These are phyloP conservation scores for Coniochaeta sp. DNA, from an alignment of 2,329 filamentous ascomycete species.

Conservation along the genomic window DNA sequence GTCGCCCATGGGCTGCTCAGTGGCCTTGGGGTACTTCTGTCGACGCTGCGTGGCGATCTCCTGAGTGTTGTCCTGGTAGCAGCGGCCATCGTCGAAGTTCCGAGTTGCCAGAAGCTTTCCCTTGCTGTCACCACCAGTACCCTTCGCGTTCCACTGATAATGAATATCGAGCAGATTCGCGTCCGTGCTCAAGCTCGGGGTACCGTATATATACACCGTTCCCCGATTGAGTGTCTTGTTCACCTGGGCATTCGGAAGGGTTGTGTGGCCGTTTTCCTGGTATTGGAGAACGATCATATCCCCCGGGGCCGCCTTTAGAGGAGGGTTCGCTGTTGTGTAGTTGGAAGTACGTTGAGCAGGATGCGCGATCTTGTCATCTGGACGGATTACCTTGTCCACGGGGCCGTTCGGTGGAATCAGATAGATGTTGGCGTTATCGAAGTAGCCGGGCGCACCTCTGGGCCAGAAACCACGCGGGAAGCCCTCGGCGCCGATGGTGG, in stretches of 20 bases:
- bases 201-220: constrained; percentile 70
- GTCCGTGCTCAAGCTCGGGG: constrained; percentile 44
- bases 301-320: constrained; percentile 52
- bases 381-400: constrained; percentile 39
- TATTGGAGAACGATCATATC: constrained; percentile 61
- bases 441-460: constrained; percentile 47
- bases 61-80: constrained; percentile 63
- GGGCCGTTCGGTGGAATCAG: constrained; percentile 51
- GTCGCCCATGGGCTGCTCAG: constrained; percentile 43
- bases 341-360: constrained; percentile 51
- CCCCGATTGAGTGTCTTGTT: constrained; percentile 60
- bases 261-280: constrained; percentile 72
- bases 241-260: constrained; percentile 44
- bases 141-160: constrained; percentile 68
- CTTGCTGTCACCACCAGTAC: constrained; percentile 70
- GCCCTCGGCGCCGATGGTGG: constrained; percentile 62
- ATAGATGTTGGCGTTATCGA: constrained; percentile 51
- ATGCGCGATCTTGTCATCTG: constrained; percentile 37
- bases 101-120: constrained; percentile 70
- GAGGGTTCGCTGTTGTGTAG: constrained; percentile 51
- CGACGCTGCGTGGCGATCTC: constrained; percentile 53
- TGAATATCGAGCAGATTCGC: constrained; percentile 57
- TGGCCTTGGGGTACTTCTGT: constrained; percentile 39
- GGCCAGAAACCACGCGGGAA: constrained; percentile 65
- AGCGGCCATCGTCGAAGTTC: constrained; percentile 85